Conservation (phyloP, 371 early-diverging fungal genomes). For the Mucor saturninus region DNA sequence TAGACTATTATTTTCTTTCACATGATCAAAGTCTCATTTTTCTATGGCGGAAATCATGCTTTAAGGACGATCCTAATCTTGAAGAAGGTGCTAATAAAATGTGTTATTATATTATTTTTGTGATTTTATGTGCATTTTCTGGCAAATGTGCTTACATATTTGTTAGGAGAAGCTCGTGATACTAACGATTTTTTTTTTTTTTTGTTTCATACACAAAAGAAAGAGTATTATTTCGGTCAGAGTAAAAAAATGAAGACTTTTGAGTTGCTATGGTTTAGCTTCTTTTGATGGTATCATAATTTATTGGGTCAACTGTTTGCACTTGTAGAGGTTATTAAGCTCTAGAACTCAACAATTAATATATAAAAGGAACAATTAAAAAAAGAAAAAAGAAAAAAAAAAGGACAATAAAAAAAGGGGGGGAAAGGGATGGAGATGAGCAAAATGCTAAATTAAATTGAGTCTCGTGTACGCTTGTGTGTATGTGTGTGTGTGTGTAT, state of each 20-base stretch:
- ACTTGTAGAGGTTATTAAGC: too few relatives aligned
- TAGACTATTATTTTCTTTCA: slow-evolving; percentile 1
- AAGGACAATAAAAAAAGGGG: too few relatives aligned
- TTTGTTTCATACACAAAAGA: slow-evolving; percentile 8
- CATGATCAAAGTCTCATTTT: background rate
- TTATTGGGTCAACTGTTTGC: too few relatives aligned
- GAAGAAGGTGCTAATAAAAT: background rate
- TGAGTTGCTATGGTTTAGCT: slow-evolving; percentile 17
- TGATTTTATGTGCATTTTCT: slow-evolving; percentile 1
- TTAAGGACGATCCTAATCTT: slow-evolving; percentile 1
- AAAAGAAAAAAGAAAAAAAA: too few relatives aligned
- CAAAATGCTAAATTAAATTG: too few relatives aligned
- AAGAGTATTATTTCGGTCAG: slow-evolving; percentile 17
- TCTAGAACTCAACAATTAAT: too few relatives aligned
- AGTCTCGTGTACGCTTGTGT: too few relatives aligned
- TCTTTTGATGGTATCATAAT: slow-evolving; percentile 10
- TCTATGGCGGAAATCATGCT: too few relatives aligned
- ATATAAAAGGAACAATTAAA: too few relatives aligned
- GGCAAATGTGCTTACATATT: slow-evolving; percentile 3
- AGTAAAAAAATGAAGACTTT: slow-evolving; percentile 16
- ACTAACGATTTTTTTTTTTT: background rate
- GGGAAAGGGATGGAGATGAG: too few relatives aligned
- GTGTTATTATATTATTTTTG: background rate
- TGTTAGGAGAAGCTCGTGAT: slow-evolving; percentile 6
- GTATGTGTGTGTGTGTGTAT: too few relatives aligned